Conservation (phyloP, 2,329 filamentous ascomycete species). For the Cercospora citrullina region DNA sequence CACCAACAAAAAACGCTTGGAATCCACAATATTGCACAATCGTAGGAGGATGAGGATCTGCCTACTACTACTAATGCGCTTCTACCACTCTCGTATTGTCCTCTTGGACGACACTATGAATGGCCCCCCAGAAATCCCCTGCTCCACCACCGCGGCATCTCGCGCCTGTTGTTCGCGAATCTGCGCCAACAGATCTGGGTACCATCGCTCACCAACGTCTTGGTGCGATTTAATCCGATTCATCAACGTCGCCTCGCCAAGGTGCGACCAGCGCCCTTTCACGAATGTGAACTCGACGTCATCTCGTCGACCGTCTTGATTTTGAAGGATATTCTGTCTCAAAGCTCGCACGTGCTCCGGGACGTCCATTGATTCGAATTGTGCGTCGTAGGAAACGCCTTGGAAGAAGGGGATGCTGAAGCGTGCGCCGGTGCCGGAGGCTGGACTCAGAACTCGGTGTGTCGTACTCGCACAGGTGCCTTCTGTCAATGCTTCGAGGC, state of each 20-base stretch:
- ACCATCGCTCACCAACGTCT: conserved; percentile 79
- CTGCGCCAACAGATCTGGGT: conserved; percentile 47
- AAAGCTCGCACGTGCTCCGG: conserved; percentile 64
- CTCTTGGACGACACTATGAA: not conserved
- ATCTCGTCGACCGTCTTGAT: conserved; percentile 58
- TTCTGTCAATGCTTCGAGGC: conserved; percentile 78
- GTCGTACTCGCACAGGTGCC: conserved; percentile 81
- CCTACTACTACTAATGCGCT: not conserved
- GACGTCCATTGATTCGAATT: conserved; percentile 74
- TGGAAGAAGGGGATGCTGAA: conserved; percentile 88
- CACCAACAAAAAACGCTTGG: too few species aligned
- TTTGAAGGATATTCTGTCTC: conserved; percentile 59
- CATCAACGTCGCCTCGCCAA: conserved; percentile 81
- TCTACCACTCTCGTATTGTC: not conserved
- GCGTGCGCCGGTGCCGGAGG: conserved; percentile 67
- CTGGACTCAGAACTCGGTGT: conserved; percentile 76
- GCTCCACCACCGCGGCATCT: conserved; percentile 10
- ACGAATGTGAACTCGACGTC: conserved; percentile 88
- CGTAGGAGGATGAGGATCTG: not conserved
- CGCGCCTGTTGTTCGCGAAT: conserved; percentile 45
- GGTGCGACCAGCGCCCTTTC: conserved; percentile 60
- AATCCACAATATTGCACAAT: not conserved
- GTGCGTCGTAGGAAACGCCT: conserved; percentile 75
- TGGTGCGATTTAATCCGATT: conserved; percentile 85
- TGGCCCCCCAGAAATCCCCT: not conserved